phyloP scores from a whole-genome alignment of 805 yeast species.

The Naumovozyma castellii region DNA sequence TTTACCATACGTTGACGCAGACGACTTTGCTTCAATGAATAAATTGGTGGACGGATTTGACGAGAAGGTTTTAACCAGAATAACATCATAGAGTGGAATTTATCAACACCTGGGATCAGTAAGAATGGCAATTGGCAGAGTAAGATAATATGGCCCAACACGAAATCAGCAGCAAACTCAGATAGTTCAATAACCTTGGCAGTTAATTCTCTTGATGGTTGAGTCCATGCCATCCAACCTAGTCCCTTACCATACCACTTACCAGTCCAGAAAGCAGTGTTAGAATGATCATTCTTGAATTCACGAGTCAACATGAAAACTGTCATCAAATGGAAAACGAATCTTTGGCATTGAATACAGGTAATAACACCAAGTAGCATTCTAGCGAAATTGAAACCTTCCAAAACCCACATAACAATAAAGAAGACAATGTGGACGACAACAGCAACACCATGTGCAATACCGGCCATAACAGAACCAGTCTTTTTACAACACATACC shows the following conservation, averaged over 20 bases:
- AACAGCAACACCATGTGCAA: constrained; percentile 94
- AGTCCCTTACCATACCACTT: constrained; percentile 94
- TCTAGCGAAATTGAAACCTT: constrained; percentile 82
- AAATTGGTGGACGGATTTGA: constrained; percentile 96
- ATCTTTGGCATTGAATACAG: constrained; percentile 78
- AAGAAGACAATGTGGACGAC: constrained; percentile 78
- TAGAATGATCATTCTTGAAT: constrained; percentile 88
- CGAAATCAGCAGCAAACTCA: constrained; percentile 93
- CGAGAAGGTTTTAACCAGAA: constrained; percentile 98
- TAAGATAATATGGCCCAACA: constrained; percentile 81
- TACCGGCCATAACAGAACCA: constrained; percentile 87
- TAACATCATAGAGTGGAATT: constrained; percentile 96
- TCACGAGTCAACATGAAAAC: constrained; percentile 79
- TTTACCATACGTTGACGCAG: constrained; percentile 95
- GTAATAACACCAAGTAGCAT: constrained; percentile 81
- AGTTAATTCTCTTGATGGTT: constrained; percentile 89
- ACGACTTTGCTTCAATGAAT: constrained; percentile 90
- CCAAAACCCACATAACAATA: constrained; percentile 94
- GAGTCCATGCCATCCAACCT: constrained; percentile 90
- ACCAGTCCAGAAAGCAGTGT: constrained; percentile 99
- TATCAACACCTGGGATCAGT: constrained; percentile 78
- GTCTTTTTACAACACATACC: constrained; percentile 95
- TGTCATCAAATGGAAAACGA: constrained; percentile 77
- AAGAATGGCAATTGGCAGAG: constrained; percentile 85
- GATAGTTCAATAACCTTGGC: constrained; percentile 92